Percentiles rank a stretch among this genome's conserved stretches.
These are phyloP conservation scores for Dujonia santamariae DNA, from an alignment of 1,139 yeast genomes.

Conservation along the genomic window DNA sequence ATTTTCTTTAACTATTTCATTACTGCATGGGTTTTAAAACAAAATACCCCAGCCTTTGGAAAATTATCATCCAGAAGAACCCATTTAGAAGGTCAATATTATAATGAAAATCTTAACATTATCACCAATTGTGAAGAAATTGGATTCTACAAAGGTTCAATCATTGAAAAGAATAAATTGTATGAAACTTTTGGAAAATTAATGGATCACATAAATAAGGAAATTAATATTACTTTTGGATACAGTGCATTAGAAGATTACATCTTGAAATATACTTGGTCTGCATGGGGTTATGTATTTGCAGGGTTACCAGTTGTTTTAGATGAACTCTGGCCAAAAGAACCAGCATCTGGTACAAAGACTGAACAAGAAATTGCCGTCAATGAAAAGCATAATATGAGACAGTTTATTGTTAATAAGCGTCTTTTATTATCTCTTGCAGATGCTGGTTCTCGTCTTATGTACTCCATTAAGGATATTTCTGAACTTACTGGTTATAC, in stretches of 20 bases:
- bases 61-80: slow-evolving; percentile 70
- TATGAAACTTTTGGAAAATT: slow-evolving; percentile 56
- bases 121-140: slow-evolving; percentile 91
- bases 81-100: slow-evolving; percentile 82
- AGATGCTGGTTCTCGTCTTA: slow-evolving; percentile 94
- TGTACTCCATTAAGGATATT: slow-evolving; percentile 94
- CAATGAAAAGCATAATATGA: slow-evolving; percentile 58
- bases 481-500: slow-evolving; percentile 90
- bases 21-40: slow-evolving; percentile 74
- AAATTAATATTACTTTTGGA: slow-evolving; percentile 49
- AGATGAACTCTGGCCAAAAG: slow-evolving; percentile 40
- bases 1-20: slow-evolving; percentile 76
- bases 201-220: slow-evolving; percentile 40
- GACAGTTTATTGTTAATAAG: slow-evolving; percentile 86
- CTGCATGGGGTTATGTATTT: slow-evolving; percentile 87
- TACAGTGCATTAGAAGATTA: slow-evolving; percentile 84
- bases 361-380: slow-evolving; percentile 7
- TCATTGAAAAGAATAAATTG: slow-evolving; percentile 72
- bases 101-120: slow-evolving; percentile 80
- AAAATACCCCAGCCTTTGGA: slow-evolving; percentile 85
- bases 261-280: slow-evolving; percentile 89
- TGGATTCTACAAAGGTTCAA: slow-evolving; percentile 89
- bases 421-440: slow-evolving; percentile 87
- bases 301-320: slow-evolving; percentile 80
- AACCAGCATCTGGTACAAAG: slow-evolving; percentile 5